Conservation (phyloP, 805 yeast species). For the Lipomyces spencermartinsiae region DNA sequence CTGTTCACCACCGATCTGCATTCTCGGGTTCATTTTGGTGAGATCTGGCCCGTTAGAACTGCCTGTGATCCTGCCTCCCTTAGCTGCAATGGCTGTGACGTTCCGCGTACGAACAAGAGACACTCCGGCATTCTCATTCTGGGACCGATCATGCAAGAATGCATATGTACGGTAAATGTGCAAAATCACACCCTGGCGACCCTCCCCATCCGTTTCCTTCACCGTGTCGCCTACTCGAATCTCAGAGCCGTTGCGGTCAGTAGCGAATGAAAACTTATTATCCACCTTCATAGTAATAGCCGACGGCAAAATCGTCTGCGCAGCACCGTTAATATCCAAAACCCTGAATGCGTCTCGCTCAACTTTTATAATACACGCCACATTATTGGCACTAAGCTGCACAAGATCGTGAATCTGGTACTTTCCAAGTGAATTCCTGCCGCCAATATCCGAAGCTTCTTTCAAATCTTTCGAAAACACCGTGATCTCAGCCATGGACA, state of each 20-base stretch:
- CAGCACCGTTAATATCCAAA: conserved; percentile 80
- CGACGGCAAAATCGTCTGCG: conserved; percentile 72
- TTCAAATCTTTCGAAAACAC: conserved; percentile 91
- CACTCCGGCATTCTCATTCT: conserved; percentile 86
- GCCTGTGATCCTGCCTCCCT: conserved; percentile 66
- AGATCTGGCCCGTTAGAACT: conserved; percentile 47
- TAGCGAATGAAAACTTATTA: conserved; percentile 76
- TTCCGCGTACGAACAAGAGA: conserved; percentile 79
- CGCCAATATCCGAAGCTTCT: conserved; percentile 87
- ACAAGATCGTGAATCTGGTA: conserved; percentile 90
- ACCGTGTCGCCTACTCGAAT: conserved; percentile 91
- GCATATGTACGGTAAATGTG: conserved; percentile 83
- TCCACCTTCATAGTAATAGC: conserved; percentile 81
- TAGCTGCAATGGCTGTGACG: conserved; percentile 83
- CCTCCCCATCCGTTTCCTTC: conserved; percentile 81
- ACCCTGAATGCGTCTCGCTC: conserved; percentile 87
- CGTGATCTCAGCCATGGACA: conserved; percentile 84
- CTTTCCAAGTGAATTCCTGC: conserved; percentile 64
- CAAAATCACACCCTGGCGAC: conserved; percentile 84
- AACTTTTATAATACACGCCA: conserved; percentile 88
- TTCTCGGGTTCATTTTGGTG: conserved; percentile 83
- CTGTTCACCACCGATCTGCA: conserved; percentile 50
- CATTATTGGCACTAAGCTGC: conserved; percentile 80
- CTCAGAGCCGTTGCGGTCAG: conserved; percentile 85
- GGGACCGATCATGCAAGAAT: conserved; percentile 80